Conservation (phyloP, 2,329 filamentous ascomycete genomes). For the Epichloe amarillans region DNA sequence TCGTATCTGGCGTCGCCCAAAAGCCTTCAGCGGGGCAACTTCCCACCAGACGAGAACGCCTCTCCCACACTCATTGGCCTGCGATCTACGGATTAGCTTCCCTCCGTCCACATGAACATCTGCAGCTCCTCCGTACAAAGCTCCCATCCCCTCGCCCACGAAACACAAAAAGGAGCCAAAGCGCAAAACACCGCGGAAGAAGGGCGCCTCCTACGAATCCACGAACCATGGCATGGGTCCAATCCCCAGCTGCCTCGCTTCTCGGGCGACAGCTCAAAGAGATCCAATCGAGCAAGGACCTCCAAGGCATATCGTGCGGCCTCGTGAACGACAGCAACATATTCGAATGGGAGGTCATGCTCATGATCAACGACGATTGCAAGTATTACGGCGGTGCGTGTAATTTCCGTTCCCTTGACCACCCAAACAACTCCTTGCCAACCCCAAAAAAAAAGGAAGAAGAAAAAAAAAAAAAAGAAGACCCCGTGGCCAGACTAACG, state of each 20-base stretch:
- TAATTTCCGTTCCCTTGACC: not conserved
- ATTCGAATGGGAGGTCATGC: conserved; percentile 97
- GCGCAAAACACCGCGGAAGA: not conserved
- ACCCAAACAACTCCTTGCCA: not conserved
- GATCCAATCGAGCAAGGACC: conserved; percentile 83
- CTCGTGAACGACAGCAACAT: conserved; percentile 75
- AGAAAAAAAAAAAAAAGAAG: too few species aligned
- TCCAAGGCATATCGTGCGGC: conserved; percentile 88
- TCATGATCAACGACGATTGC: conserved; percentile 93
- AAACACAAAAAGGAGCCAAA: not conserved
- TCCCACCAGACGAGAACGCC: too few species aligned
- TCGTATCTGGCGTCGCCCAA: too few species aligned
- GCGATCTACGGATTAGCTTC: too few species aligned
- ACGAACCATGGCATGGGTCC: conserved; percentile 27
- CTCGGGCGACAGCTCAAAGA: conserved; percentile 80
- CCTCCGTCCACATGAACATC: not conserved
- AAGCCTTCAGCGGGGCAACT: too few species aligned
- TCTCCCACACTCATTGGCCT: too few species aligned
- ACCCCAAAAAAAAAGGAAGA: not conserved
- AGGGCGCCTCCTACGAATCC: not conserved
- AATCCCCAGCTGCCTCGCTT: conserved; percentile 53
- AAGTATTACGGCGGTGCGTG: conserved; percentile 78
- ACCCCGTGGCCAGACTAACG: not conserved
- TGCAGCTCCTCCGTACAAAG: not conserved
- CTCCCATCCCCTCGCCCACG: not conserved